Conservation (phyloP, 805 yeast species). For the Blastobotrys muscicola region DNA sequence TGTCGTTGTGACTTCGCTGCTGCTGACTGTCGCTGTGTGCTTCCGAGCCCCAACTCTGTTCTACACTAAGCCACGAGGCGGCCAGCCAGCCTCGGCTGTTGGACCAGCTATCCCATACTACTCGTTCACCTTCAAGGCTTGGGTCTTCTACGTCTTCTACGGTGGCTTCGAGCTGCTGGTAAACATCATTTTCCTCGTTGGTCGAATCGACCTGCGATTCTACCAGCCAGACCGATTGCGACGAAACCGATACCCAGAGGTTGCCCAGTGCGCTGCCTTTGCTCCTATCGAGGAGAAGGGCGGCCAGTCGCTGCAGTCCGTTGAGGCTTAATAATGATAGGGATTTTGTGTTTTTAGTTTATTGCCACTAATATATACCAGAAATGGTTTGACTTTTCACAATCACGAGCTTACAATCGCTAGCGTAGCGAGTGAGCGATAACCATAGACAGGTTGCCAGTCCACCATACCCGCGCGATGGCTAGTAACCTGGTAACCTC, state of each 20-base stretch:
- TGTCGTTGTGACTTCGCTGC: conserved; percentile 13
- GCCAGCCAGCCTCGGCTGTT: neutral
- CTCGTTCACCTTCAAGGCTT: conserved; percentile 42
- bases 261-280: conserved; percentile 23
- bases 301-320: too few relatives aligned
- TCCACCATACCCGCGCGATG: too few relatives aligned
- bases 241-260: conserved; percentile 22
- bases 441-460: too few relatives aligned
- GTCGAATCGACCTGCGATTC: conserved; percentile 67
- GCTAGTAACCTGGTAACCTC: too few relatives aligned
- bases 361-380: too few relatives aligned
- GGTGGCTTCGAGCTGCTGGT: conserved; percentile 57
- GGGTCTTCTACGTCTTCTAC: conserved; percentile 58
- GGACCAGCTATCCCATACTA: conserved; percentile 17
- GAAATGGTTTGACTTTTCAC: too few relatives aligned
- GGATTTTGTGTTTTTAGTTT: too few relatives aligned
- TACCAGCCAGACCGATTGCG: conserved; percentile 55
- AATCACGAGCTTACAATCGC: too few relatives aligned
- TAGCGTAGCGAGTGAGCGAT: too few relatives aligned
- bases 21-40: conserved; percentile 21
- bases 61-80: conserved; percentile 15
- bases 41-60: conserved; percentile 28
- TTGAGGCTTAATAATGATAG: too few relatives aligned
- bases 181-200: conserved; percentile 46
- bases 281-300: too few relatives aligned